phyloP scores from a whole-genome alignment of 2,329 filamentous ascomycete genomes.

The Ceratocystis cubensis region DNA sequence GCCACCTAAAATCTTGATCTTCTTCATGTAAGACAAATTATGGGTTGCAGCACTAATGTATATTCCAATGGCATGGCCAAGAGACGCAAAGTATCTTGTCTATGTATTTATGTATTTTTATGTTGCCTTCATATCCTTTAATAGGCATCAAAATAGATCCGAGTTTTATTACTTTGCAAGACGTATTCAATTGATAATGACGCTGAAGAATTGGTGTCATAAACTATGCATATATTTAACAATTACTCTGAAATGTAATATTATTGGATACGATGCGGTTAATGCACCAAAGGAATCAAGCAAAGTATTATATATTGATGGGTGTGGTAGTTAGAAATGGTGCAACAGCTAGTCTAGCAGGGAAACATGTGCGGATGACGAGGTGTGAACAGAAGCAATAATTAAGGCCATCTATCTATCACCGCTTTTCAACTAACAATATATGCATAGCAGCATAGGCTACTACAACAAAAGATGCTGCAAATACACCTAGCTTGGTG shows the following conservation, averaged over 20 bases:
- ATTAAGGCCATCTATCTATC: constrained; percentile 18
- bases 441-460: constrained; percentile 91
- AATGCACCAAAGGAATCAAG: too few relatives aligned
- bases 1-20: constrained; percentile 8
- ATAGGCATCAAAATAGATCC: neutral
- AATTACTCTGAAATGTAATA: too few relatives aligned
- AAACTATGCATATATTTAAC: too few relatives aligned
- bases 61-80: neutral
- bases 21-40: neutral
- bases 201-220: neutral
- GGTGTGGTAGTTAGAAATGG: too few relatives aligned
- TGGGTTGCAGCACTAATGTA: neutral
- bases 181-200: neutral
- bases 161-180: neutral
- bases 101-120: constrained; percentile 16
- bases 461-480: constrained; percentile 67
- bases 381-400: neutral
- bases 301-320: too few relatives aligned
- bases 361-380: neutral
- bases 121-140: neutral
- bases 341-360: neutral
- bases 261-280: too few relatives aligned
- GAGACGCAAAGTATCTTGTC: neutral
- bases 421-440: constrained; percentile 69
- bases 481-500: constrained; percentile 68